Conservation (phyloP, 2,329 filamentous ascomycete genomes). For the Aspergillus nomiae region DNA sequence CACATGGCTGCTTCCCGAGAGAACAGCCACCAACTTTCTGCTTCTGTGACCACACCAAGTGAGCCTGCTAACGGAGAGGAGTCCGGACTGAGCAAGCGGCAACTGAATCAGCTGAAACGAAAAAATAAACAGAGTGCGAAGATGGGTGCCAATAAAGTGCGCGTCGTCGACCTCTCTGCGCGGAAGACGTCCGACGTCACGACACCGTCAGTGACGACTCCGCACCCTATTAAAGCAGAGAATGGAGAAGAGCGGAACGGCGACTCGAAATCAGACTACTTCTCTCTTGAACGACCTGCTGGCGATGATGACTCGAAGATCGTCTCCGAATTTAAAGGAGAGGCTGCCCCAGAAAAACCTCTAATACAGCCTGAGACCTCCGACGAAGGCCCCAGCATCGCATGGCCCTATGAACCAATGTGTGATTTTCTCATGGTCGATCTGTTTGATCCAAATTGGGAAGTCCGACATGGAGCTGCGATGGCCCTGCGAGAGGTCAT, state of each 20-base stretch:
- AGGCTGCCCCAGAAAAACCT: constrained; percentile 77
- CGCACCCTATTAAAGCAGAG: constrained; percentile 63
- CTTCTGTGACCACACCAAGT: constrained; percentile 49
- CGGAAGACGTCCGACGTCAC: constrained; percentile 67
- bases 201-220: constrained; percentile 54
- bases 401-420: constrained; percentile 93
- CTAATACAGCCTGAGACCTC: constrained; percentile 77
- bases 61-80: constrained; percentile 63
- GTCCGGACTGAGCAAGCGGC: constrained; percentile 79
- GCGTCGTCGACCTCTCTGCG: constrained; percentile 83
- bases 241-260: constrained; percentile 61
- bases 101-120: constrained; percentile 90
- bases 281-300: constrained; percentile 78
- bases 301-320: constrained; percentile 89
- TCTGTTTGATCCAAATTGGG: constrained; percentile 91
- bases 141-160: constrained; percentile 84
- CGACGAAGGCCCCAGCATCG: constrained; percentile 65
- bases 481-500: constrained; percentile 92
- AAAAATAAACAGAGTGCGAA: constrained; percentile 90
- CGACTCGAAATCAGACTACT: constrained; percentile 75
- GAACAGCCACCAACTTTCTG: constrained; percentile 47
- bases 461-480: constrained; percentile 91
- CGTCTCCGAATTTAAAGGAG: constrained; percentile 92
- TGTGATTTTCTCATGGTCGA: constrained; percentile 94
- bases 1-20: constrained; percentile 40